A percentile compares a stretch with the other conserved stretches of the same genome.
Evolutionary conservation across 148 eudicot species (phyloP).

Genomic region (Rhododendron griersonianum): DNA sequence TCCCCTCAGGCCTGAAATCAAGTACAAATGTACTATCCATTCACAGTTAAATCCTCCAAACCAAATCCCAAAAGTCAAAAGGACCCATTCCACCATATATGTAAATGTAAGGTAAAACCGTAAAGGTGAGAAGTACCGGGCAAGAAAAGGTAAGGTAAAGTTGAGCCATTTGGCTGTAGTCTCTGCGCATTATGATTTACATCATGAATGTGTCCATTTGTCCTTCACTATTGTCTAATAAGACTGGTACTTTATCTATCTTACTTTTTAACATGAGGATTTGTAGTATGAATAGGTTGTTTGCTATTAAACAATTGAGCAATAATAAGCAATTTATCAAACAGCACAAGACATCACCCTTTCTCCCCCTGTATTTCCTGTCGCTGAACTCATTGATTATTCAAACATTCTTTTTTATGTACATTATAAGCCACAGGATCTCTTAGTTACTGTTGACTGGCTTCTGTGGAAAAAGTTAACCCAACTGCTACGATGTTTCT

Average conservation of each 20-base stretch:
- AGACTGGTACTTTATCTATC: background rate
- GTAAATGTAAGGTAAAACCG: background rate
- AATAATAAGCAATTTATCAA: background rate
- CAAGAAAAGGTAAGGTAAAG: too few species aligned
- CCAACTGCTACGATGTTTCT: constrained; percentile 4
- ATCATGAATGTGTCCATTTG: background rate
- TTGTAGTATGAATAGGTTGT: background rate
- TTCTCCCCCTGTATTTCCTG: background rate
- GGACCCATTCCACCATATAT: background rate
- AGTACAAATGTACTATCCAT: background rate
- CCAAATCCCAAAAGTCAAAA: background rate
- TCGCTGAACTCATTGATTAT: background rate
- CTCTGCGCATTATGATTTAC: background rate
- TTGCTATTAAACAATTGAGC: background rate
- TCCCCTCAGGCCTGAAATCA: background rate
- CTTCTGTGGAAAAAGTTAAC: background rate
- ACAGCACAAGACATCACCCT: background rate
- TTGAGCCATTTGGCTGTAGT: background rate
- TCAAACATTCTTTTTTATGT: background rate
- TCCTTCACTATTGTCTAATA: background rate
- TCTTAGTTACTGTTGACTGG: background rate
- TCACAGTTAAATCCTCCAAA: background rate
- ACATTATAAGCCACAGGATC: background rate
- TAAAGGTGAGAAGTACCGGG: too few species aligned
- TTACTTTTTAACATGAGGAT: background rate